phyloP scores from a whole-genome alignment of 2,329 filamentous ascomycete genomes.

The Sporothrix pseudoabietina region DNA sequence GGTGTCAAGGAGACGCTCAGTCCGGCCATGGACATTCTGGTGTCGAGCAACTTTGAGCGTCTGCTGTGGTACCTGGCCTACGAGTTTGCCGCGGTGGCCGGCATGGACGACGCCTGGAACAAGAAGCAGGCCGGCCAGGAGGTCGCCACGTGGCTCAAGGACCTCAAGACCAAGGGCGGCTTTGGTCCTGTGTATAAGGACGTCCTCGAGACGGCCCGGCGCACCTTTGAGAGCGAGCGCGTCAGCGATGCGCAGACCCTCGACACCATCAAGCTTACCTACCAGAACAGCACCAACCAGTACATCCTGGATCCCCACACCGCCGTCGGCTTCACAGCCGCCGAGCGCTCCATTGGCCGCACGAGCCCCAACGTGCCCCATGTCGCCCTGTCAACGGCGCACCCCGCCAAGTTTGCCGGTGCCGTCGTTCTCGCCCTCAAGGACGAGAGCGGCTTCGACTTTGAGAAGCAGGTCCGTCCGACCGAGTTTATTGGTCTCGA shows the following conservation, averaged over 20 bases:
- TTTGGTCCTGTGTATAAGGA: constrained; percentile 76
- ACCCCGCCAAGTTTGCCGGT: constrained; percentile 90
- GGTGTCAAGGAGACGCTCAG: constrained; percentile 89
- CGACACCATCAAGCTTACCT: constrained; percentile 63
- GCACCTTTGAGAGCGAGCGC: constrained; percentile 79
- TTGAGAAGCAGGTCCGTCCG: constrained; percentile 73
- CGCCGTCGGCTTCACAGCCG: constrained; percentile 80
- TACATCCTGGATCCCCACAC: constrained; percentile 95
- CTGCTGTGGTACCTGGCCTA: constrained; percentile 91
- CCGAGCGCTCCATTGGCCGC: constrained; percentile 66
- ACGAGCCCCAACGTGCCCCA: constrained; percentile 60
- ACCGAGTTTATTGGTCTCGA: constrained; percentile 79
- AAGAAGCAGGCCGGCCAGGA: constrained; percentile 72
- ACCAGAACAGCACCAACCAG: constrained; percentile 41
- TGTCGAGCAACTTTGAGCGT: constrained; percentile 95
- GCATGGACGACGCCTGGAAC: constrained; percentile 66
- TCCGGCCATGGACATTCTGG: constrained; percentile 96
- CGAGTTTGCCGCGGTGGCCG: constrained; percentile 57
- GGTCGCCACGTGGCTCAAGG: constrained; percentile 74
- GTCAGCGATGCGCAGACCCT: constrained; percentile 68
- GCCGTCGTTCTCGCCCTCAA: constrained; percentile 81
- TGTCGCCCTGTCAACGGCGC: constrained; percentile 87
- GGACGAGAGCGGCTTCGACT: constrained; percentile 71
- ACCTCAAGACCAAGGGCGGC: constrained; percentile 78
- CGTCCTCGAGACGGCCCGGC: constrained; percentile 69